These are phyloP conservation scores for Penicillium riverlandense DNA, from an alignment of 495 filamentous ascomycete genomes.

Conservation along the genomic window DNA sequence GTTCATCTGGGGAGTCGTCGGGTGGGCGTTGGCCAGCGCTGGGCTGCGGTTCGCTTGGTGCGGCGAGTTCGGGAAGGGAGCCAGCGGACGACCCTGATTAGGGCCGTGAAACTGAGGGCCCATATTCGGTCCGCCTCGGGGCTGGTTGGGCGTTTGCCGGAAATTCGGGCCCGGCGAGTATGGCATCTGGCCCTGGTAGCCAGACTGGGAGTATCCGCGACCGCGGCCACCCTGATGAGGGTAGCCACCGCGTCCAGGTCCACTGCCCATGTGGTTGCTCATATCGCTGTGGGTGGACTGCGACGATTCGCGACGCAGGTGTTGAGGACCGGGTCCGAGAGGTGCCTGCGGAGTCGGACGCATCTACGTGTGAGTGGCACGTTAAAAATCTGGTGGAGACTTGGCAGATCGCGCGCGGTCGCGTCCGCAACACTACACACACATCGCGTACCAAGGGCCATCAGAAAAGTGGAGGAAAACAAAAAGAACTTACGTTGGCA, in stretches of 20 bases:
- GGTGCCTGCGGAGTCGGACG: constrained; percentile 53
- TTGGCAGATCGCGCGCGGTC: constrained; percentile 1
- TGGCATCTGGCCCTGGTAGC: constrained; percentile 55
- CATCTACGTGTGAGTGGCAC: constrained; percentile 39
- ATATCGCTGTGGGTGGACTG: constrained; percentile 74
- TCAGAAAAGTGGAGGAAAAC: constrained; percentile 9
- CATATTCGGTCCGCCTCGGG: constrained; percentile 57
- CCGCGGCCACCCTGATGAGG: constrained; percentile 57
- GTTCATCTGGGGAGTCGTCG: constrained; percentile 62
- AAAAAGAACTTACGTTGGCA: constrained; percentile 55
- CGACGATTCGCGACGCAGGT: constrained; percentile 75
- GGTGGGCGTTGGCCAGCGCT: constrained; percentile 58
- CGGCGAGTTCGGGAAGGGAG: constrained; percentile 57
- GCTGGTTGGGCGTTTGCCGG: constrained; percentile 52
- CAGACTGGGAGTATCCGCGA: constrained; percentile 54
- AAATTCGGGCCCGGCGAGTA: constrained; percentile 59
- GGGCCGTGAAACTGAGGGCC: constrained; percentile 53
- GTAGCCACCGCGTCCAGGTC: constrained; percentile 47
- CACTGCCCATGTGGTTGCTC: constrained; percentile 49
- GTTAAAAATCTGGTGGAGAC: constrained; percentile 5
- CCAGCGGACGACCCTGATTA: constrained; percentile 48
- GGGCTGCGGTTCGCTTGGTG: constrained; percentile 66
- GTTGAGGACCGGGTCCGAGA: constrained; percentile 57
- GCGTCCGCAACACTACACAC: constrained; percentile 3
- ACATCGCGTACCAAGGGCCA: not conserved